Conservation (phyloP, 306 rosid species). For the Trifolium pratense region DNA sequence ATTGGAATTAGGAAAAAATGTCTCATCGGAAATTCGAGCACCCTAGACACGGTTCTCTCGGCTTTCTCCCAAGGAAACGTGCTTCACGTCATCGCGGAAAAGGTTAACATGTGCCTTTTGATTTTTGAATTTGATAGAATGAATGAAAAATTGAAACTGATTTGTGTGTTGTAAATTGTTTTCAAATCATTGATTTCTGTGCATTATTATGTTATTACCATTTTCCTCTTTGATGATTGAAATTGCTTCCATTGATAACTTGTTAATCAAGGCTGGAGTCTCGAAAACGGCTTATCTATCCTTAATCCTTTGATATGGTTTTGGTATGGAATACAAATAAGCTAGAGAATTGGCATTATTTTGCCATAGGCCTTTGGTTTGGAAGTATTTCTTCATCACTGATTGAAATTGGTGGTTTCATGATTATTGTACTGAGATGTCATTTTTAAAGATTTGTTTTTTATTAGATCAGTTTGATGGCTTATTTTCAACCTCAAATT, state of each 20-base stretch:
- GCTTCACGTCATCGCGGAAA: slow-evolving; percentile 84
- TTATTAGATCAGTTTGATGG: neutral
- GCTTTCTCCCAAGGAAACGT: slow-evolving; percentile 84
- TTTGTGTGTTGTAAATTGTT: neutral
- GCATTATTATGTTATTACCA: slow-evolving; percentile 27
- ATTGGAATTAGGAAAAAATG: slow-evolving; percentile 49
- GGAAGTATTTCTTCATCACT: slow-evolving; percentile 57
- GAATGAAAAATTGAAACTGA: neutral
- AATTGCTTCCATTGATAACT: slow-evolving; percentile 48
- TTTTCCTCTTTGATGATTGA: slow-evolving; percentile 40
- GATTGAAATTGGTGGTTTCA: slow-evolving; percentile 16
- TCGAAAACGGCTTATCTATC: slow-evolving; percentile 61
- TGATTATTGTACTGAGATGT: neutral
- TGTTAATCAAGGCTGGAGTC: slow-evolving; percentile 91
- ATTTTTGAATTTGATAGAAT: neutral
- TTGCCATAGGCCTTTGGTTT: slow-evolving; percentile 93
- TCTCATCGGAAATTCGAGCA: slow-evolving; percentile 91
- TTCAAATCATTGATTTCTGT: neutral
- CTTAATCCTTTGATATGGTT: slow-evolving; percentile 43
- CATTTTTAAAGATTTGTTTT: too few species aligned
- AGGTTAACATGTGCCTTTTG: slow-evolving; percentile 50
- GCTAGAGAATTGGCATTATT: slow-evolving; percentile 84
- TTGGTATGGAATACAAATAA: slow-evolving; percentile 74
- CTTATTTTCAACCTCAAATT: neutral
- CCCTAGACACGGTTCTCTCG: slow-evolving; percentile 90